A percentile compares a stretch with the other conserved stretches of the same genome.
Evolutionary conservation across 1,284 basidiomycete species (phyloP).

Genomic region (Apiotrichum mycotoxinovorans): DNA sequence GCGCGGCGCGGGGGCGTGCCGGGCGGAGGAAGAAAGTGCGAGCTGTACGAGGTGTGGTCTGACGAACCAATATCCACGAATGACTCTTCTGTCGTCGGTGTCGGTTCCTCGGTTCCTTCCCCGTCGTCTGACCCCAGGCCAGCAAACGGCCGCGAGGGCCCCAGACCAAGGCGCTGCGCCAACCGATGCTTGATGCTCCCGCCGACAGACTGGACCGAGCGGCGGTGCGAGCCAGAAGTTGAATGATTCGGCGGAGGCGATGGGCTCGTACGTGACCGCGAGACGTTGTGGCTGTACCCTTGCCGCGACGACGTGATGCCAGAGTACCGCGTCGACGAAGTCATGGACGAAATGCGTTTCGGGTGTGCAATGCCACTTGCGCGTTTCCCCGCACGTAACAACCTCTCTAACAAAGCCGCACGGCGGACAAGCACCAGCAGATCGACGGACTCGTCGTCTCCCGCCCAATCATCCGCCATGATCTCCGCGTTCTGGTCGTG

Average conservation of each 20-base stretch:
- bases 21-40: not conserved
- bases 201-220: not conserved
- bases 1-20: constrained; percentile 15
- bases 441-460: constrained; percentile 19
- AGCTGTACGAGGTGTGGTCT: not conserved
- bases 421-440: constrained; percentile 30
- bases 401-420: constrained; percentile 38
- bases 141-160: not conserved
- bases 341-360: constrained; percentile 6
- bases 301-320: constrained; percentile 1
- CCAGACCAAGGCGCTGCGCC: not conserved
- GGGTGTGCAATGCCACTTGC: constrained; percentile 14
- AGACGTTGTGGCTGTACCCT: not conserved
- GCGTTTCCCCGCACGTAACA: constrained; percentile 37
- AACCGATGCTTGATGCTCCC: not conserved
- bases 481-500: not conserved
- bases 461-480: not conserved
- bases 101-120: not conserved
- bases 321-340: constrained; percentile 5
- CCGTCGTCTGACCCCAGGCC: constrained; percentile 9
- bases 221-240: constrained; percentile 1
- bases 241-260: not conserved
- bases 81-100: constrained; percentile 5
- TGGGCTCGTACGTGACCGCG: not conserved
- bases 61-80: not conserved